Base-by-base conservation (phyloP, 306 rosid species). In the Oxytropis ochrocephala region DNA sequence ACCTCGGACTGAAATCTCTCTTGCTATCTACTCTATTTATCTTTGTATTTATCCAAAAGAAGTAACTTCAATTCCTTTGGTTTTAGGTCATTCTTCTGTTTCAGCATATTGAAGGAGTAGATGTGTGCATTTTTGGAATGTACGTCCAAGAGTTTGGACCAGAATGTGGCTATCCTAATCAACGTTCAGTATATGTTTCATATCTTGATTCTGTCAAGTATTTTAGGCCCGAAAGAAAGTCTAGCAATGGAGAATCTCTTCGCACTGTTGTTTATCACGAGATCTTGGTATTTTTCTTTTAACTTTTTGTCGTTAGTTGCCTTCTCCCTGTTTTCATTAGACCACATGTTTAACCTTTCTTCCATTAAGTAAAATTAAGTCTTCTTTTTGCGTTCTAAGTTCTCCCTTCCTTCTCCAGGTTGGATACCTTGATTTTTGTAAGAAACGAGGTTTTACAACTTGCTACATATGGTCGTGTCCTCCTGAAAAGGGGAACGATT, bases 211-310 rank as follows among this genome's bases (percentile, higher is more conserved):
- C n/a, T n/a, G n/a, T n/a, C n/a, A n/a, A n/a, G n/a, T n/a, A n/a
- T n/a, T n/a, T n/a, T n/a, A n/a, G n/a, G 70, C 95, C 97, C 13
- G 67, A 75, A 67, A 79, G 74, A 53, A 21, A 33, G 36, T 16
- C 86, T 2, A 18, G 12, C 29, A 59, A 54, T 17, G 87, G 87
- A 70, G 92, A 83, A 79, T 80, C 92, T 62, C 92, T 88, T 48
- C 90, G 97, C 8, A 88, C 92, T 7, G 77, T 88, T 29, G 88
- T 84, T 70, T 90, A 88, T 64, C 95, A 90, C 47, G 92, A 90
- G 77, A 79, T 90, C 54, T n/a, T 90, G 88, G 92, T 86, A 75
- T 13, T 67, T 55, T 64, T 54, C n/a, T 68, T 62, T 1, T 39
- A n/a, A 64, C 32, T 39, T 49, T 36, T 2, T 13, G 53, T 46